These are phyloP conservation scores for Alternaria conjuncta DNA, from an alignment of 2,329 filamentous ascomycete species.

Conservation along the genomic window DNA sequence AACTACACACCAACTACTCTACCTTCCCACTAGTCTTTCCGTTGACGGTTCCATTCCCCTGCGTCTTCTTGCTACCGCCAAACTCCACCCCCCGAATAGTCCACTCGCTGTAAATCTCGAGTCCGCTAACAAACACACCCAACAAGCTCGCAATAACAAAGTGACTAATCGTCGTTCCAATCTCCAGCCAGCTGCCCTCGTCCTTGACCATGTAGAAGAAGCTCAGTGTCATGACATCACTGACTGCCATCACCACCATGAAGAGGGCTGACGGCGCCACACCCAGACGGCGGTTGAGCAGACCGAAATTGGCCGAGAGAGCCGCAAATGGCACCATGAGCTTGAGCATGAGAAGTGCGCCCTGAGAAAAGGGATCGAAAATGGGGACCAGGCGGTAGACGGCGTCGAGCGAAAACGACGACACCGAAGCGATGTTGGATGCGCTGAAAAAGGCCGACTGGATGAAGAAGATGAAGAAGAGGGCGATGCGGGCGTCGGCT, in stretches of 20 bases:
- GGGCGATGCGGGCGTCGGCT: slow-evolving; percentile 82
- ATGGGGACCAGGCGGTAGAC: slow-evolving; percentile 86
- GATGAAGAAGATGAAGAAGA: slow-evolving; percentile 94
- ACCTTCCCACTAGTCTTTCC: slow-evolving; percentile 5
- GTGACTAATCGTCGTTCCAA: slow-evolving; percentile 94
- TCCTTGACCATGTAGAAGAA: slow-evolving; percentile 99
- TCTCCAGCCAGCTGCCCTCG: slow-evolving; percentile 96
- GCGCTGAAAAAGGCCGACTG: slow-evolving; percentile 98
- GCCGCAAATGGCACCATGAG: slow-evolving; percentile 91
- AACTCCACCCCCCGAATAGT: slow-evolving; percentile 84
- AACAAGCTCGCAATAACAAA: slow-evolving; percentile 90
- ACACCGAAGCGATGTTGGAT: slow-evolving; percentile 92
- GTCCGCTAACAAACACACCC: slow-evolving; percentile 85
- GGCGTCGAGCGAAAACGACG: slow-evolving; percentile 90
- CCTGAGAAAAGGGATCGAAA: slow-evolving; percentile 93
- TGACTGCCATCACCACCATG: slow-evolving; percentile 85
- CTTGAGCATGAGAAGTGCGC: slow-evolving; percentile 84
- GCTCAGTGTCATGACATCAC: slow-evolving; percentile 88
- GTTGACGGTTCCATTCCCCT: neutral
- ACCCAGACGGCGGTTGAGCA: slow-evolving; percentile 82
- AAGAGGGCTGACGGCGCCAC: slow-evolving; percentile 89
- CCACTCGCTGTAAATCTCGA: slow-evolving; percentile 84
- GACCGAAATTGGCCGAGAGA: slow-evolving; percentile 91
- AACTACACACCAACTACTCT: neutral
- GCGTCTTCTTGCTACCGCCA: slow-evolving; percentile 35